These are phyloP conservation scores for Ascochyta koolunga DNA, from an alignment of 2,329 filamentous ascomycete species.

Conservation along the genomic window DNA sequence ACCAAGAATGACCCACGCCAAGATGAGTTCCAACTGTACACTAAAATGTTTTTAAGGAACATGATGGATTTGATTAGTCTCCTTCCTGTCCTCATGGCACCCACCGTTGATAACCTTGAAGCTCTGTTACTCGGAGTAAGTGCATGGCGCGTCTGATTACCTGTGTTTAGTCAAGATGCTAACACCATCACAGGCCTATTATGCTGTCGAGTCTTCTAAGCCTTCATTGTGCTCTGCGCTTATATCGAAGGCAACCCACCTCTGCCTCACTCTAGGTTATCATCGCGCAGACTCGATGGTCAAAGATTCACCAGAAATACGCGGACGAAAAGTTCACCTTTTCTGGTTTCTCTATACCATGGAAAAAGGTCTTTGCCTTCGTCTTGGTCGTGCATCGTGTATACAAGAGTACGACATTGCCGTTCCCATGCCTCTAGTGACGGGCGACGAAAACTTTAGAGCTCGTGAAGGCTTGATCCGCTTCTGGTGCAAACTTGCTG, in stretches of 20 bases:
- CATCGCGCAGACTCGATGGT: constrained; percentile 29
- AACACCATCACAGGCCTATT: constrained; percentile 21
- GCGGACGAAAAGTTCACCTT: constrained; percentile 24
- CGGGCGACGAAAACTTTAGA: constrained; percentile 20
- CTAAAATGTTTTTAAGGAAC: constrained; percentile 35
- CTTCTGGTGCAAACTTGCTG: constrained; percentile 9
- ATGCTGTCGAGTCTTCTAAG: constrained; percentile 44
- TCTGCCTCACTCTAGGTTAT: constrained; percentile 46
- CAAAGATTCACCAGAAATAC: constrained; percentile 8
- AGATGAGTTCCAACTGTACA: constrained; percentile 26
- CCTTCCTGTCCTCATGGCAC: constrained; percentile 42
- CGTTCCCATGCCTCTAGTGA: constrained; percentile 15
- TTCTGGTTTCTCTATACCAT: constrained; percentile 49
- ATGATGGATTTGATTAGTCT: constrained; percentile 30
- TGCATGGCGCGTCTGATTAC: neutral
- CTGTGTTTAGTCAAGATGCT: neutral
- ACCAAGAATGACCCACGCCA: constrained; percentile 20
- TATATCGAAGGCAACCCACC: constrained; percentile 46
- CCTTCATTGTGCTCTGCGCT: constrained; percentile 43
- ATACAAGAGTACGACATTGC: constrained; percentile 45
- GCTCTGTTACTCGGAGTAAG: constrained; percentile 41
- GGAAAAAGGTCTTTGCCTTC: constrained; percentile 48
- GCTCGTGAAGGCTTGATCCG: constrained; percentile 8
- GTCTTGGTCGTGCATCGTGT: constrained; percentile 44
- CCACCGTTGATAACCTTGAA: constrained; percentile 44